These are phyloP conservation scores for Neurospora pannonica DNA, from an alignment of 495 filamentous ascomycete species.

Conservation along the genomic window DNA sequence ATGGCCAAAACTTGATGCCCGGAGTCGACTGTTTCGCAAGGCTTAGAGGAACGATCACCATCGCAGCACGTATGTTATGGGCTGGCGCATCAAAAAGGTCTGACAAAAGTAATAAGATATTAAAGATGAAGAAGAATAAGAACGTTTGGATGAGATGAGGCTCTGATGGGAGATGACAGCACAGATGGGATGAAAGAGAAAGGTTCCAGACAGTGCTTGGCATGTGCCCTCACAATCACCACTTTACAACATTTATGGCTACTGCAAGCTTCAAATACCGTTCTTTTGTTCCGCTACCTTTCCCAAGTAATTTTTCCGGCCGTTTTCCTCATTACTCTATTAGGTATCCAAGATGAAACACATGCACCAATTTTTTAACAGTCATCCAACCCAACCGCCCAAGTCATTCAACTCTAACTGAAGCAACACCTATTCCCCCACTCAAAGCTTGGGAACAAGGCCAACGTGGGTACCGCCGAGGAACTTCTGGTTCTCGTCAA, in stretches of 20 bases:
- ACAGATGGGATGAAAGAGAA: too few species aligned
- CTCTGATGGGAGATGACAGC: too few species aligned
- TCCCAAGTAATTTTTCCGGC: background rate
- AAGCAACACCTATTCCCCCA: background rate
- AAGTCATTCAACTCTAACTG: background rate
- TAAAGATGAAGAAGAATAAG: too few species aligned
- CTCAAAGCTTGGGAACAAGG: constrained; percentile 36
- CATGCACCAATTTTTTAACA: background rate
- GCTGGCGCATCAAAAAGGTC: too few species aligned
- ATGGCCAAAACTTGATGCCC: background rate
- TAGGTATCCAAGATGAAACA: background rate
- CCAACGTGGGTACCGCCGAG: constrained; percentile 37
- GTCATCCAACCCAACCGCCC: background rate
- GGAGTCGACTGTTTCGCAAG: background rate
- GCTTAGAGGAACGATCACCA: background rate
- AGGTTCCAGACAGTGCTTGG: too few species aligned
- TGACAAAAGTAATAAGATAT: too few species aligned
- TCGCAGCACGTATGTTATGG: too few species aligned
- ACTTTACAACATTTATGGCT: background rate
- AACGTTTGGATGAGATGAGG: too few species aligned
- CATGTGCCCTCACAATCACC: background rate
- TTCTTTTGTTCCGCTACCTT: background rate
- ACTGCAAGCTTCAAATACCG: background rate
- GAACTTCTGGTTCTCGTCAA: constrained; percentile 41
- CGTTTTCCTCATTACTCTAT: background rate